Evolutionary conservation across 805 yeast genomes (phyloP).

Genomic region (Ogataea corticis): DNA sequence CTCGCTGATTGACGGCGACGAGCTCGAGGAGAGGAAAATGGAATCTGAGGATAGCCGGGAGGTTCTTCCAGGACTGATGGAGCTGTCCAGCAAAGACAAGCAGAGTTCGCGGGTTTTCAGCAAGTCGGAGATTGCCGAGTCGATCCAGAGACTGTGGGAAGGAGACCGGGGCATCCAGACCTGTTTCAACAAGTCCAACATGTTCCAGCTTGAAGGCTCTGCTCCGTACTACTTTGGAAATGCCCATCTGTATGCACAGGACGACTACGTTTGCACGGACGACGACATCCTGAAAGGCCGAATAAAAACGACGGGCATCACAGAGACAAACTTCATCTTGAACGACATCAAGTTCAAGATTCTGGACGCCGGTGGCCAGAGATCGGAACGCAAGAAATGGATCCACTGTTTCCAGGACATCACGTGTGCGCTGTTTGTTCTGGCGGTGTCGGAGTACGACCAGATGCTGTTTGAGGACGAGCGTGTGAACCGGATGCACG

Average conservation of each 20-base stretch:
- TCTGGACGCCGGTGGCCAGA: slow-evolving; percentile 95
- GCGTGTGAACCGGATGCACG: slow-evolving; percentile 86
- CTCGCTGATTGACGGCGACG: slow-evolving; percentile 1
- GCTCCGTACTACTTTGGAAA: slow-evolving; percentile 80
- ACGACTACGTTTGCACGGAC: slow-evolving; percentile 69
- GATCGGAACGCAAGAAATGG: slow-evolving; percentile 91
- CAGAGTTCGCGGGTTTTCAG: slow-evolving; percentile 10
- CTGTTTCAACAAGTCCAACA: slow-evolving; percentile 62
- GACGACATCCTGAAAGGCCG: slow-evolving; percentile 87
- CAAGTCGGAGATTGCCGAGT: slow-evolving; percentile 64
- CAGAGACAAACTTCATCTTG: slow-evolving; percentile 78
- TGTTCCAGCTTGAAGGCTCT: slow-evolving; percentile 82
- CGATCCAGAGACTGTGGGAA: slow-evolving; percentile 70
- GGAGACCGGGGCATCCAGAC: slow-evolving; percentile 64
- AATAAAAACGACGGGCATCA: slow-evolving; percentile 93
- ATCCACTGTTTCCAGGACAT: slow-evolving; percentile 91
- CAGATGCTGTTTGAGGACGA: slow-evolving; percentile 90
- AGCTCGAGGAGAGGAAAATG: slow-evolving; percentile 1
- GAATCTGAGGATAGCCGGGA: slow-evolving; percentile 15
- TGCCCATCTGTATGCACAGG: slow-evolving; percentile 62
- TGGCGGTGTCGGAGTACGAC: slow-evolving; percentile 90
- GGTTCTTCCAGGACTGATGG: slow-evolving; percentile 16
- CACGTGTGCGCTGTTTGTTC: slow-evolving; percentile 82
- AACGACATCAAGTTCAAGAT: slow-evolving; percentile 67
- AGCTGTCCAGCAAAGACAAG: slow-evolving; percentile 12